Percentiles rank a stretch among this genome's conserved stretches.
phyloP scores from a whole-genome alignment of 345 rosid genomes.

The Clausena lansium region DNA sequence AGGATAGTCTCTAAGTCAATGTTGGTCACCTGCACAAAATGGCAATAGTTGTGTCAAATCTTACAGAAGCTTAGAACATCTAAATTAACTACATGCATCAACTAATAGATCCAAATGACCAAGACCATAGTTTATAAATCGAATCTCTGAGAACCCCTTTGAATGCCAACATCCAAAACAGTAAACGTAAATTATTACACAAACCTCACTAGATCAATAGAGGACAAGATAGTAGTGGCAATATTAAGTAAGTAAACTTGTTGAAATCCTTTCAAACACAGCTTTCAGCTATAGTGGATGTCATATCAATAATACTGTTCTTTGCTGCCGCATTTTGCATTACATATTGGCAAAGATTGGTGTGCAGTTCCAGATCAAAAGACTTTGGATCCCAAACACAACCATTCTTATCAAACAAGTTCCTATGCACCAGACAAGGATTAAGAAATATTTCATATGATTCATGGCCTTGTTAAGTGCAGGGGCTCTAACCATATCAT shows the following conservation, averaged over 20 bases:
- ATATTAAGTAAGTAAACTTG: neutral
- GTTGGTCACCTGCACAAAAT: conserved; percentile 16
- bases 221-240: neutral
- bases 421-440: neutral
- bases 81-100: neutral
- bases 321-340: neutral
- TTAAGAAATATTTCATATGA: neutral
- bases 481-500: neutral
- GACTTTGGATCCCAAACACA: neutral
- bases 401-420: neutral
- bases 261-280: neutral
- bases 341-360: neutral
- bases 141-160: neutral
- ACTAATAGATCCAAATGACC: neutral
- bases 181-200: neutral
- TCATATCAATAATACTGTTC: neutral
- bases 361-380: neutral
- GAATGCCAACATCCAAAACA: neutral
- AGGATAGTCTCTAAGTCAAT: neutral
- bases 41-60: neutral
- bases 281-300: neutral
- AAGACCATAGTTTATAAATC: neutral
- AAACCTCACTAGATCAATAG: neutral
- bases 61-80: neutral
- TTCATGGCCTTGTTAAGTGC: neutral